phyloP scores from a whole-genome alignment of 2,329 filamentous ascomycete genomes.

The Sclerotinia minor region DNA sequence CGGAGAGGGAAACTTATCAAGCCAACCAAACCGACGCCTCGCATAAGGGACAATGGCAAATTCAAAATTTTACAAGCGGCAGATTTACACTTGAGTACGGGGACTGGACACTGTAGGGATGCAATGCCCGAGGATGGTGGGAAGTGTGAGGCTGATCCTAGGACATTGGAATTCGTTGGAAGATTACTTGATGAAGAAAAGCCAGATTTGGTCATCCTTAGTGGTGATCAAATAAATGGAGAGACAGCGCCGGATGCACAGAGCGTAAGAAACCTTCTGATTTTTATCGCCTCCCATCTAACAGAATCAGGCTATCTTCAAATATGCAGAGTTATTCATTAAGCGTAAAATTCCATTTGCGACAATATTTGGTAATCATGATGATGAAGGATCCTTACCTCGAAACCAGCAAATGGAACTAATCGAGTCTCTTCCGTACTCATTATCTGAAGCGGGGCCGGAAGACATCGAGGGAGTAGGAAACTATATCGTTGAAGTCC shows the following conservation, averaged over 20 bases:
- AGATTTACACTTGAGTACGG: constrained; percentile 93
- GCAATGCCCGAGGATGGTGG: constrained; percentile 76
- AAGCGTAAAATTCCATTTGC: constrained; percentile 89
- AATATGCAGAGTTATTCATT: constrained; percentile 81
- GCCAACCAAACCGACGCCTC: constrained; percentile 67
- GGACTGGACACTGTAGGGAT: constrained; percentile 81
- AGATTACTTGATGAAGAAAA: constrained; percentile 87
- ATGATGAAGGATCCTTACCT: constrained; percentile 78
- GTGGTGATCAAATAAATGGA: constrained; percentile 93
- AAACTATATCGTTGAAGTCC: constrained; percentile 90
- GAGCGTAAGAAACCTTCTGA: constrained; percentile 56
- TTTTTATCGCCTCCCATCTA: background rate
- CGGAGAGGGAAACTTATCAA: constrained; percentile 68
- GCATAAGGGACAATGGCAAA: constrained; percentile 82
- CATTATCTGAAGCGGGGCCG: constrained; percentile 80
- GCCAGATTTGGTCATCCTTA: constrained; percentile 87
- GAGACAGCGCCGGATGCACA: constrained; percentile 90
- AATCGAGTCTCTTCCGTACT: constrained; percentile 84
- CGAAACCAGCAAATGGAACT: constrained; percentile 81
- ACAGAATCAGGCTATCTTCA: constrained; percentile 75
- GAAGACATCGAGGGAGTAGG: constrained; percentile 84
- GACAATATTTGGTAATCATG: constrained; percentile 95
- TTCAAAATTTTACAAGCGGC: constrained; percentile 98
- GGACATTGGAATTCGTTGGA: constrained; percentile 86
- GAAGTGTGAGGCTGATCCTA: constrained; percentile 85